Evolutionary conservation across 2,329 filamentous ascomycete genomes (phyloP).

Genomic region (Botrytis cinerea): DNA sequence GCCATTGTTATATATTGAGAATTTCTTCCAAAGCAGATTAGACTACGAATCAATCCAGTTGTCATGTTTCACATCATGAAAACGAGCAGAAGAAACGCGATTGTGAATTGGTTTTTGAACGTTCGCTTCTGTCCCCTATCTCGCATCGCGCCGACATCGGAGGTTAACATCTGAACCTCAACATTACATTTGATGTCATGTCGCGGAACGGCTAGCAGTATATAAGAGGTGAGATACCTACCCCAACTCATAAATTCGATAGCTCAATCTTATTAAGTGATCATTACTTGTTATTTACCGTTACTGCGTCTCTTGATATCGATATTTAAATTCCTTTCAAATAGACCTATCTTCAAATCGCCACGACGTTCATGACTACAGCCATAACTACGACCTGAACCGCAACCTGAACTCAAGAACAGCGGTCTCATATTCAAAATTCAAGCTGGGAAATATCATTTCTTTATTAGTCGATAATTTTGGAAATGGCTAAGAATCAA

Average conservation of each 20-base stretch:
- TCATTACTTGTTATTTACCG: not conserved
- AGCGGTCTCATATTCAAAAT: not conserved
- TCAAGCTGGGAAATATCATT: not conserved
- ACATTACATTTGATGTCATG: not conserved
- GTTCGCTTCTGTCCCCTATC: constrained; percentile 10
- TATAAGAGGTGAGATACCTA: not conserved
- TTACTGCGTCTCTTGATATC: not conserved
- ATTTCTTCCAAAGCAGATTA: not conserved
- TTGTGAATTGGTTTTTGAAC: not conserved
- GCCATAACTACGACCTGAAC: not conserved
- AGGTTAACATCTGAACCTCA: not conserved
- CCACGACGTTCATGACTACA: not conserved
- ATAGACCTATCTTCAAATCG: not conserved
- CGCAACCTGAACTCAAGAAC: not conserved
- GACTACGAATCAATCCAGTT: not conserved
- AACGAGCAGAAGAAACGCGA: not conserved
- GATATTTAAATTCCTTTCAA: not conserved
- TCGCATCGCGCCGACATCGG: constrained; percentile 7
- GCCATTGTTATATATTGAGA: not conserved
- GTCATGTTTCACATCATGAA: not conserved
- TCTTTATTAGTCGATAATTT: not conserved
- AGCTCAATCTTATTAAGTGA: not conserved
- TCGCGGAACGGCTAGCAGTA: not conserved
- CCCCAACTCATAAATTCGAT: not conserved
- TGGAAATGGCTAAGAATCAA: constrained; percentile 1